These are phyloP conservation scores for Hymenoscyphus repandus DNA, from an alignment of 2,329 filamentous ascomycete genomes.

Conservation along the genomic window DNA sequence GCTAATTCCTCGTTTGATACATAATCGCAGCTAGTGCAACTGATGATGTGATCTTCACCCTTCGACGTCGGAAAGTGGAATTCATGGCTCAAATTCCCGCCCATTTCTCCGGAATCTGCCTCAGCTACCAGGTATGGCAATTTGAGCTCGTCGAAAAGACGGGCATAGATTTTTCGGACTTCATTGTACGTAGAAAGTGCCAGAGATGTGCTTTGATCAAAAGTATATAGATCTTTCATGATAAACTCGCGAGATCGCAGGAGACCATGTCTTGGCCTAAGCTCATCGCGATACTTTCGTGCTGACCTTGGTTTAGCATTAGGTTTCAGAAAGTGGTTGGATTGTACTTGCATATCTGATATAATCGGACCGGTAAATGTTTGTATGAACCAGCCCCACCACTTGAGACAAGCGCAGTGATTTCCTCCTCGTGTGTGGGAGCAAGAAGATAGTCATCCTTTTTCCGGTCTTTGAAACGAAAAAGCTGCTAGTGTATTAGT, in stretches of 20 bases:
- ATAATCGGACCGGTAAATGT: constrained; percentile 77
- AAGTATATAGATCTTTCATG: constrained; percentile 99
- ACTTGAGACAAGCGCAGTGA: constrained; percentile 72
- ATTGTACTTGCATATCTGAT: constrained; percentile 70
- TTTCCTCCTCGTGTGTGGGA: constrained; percentile 95
- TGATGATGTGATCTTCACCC: constrained; percentile 82
- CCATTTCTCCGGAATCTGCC: constrained; percentile 95
- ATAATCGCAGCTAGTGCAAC: constrained; percentile 68
- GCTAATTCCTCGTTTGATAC: constrained; percentile 87
- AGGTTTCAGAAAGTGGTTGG: not conserved
- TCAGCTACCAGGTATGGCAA: constrained; percentile 80
- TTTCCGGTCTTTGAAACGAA: constrained; percentile 75
- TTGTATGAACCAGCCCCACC: constrained; percentile 72
- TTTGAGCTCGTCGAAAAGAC: constrained; percentile 76
- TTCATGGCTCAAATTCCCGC: constrained; percentile 87
- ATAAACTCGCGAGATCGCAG: constrained; percentile 85
- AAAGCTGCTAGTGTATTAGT: constrained; percentile 53
- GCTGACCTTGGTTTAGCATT: constrained; percentile 40
- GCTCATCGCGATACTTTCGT: constrained; percentile 91
- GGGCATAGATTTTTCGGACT: constrained; percentile 68
- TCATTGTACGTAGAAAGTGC: constrained; percentile 76
- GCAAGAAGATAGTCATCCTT: constrained; percentile 70
- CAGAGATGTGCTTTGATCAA: constrained; percentile 63
- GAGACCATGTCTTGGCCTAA: constrained; percentile 80
- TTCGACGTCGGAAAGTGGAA: constrained; percentile 78